These are phyloP conservation scores for Nicotiana undulata DNA, from an alignment of 257 asterid genomes.

Conservation along the genomic window DNA sequence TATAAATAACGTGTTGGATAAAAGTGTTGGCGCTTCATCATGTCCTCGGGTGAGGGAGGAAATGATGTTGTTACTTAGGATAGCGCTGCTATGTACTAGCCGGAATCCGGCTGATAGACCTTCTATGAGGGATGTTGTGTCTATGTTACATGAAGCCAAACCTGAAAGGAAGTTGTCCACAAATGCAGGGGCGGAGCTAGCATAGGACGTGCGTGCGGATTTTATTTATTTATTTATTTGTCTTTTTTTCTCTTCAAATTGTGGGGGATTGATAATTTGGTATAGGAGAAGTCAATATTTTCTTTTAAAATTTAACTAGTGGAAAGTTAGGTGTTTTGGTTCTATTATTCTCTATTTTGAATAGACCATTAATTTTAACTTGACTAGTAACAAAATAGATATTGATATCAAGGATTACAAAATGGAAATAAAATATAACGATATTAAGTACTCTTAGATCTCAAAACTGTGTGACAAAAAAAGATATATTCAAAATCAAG, in stretches of 20 bases:
- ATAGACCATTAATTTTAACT: too few relatives aligned
- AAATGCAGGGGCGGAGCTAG: too few relatives aligned
- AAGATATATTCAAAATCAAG: not conserved
- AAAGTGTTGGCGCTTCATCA: conserved; percentile 52
- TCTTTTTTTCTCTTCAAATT: conserved; percentile 3
- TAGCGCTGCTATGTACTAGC: conserved; percentile 78
- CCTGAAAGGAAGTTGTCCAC: conserved; percentile 59
- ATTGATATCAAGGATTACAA: too few relatives aligned
- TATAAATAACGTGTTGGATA: conserved; percentile 45
- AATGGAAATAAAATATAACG: too few relatives aligned
- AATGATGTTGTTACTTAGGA: conserved; percentile 62
- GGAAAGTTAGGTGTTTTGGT: not conserved
- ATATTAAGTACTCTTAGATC: not conserved
- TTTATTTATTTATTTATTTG: not conserved
- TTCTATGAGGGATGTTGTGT: conserved; percentile 84
- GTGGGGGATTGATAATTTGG: conserved; percentile 18
- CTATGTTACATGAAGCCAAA: conserved; percentile 76
- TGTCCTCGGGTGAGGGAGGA: conserved; percentile 69
- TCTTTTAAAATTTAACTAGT: not conserved
- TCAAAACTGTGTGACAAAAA: not conserved
- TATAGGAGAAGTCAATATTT: conserved; percentile 17
- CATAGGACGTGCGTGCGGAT: too few relatives aligned
- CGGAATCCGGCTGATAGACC: conserved; percentile 84
- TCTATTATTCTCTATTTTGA: not conserved
- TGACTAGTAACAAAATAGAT: too few relatives aligned